Evolutionary conservation across 2,329 filamentous ascomycete genomes (phyloP), one percentile per base, ranked within the genome.

Genomic region (Neospermospora avenae): DNA sequence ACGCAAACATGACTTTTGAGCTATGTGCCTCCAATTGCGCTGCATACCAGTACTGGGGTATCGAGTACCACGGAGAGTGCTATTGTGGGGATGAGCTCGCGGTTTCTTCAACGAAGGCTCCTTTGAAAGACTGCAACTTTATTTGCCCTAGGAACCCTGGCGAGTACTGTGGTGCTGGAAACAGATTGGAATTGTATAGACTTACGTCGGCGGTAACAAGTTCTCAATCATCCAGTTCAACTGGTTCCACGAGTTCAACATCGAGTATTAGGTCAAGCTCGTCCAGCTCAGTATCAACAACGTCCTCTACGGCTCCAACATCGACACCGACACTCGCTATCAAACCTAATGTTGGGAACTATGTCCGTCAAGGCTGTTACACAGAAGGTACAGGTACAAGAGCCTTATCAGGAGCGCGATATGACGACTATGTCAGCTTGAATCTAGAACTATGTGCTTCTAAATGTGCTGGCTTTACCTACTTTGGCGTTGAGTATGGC

Each of bases 311-410:
- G 10, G 25, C 57, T 20, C 73, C 39, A 85, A 55, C 52, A 5
- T 42, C 52, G 7, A 85, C 68, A 74, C 82, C 68, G 81, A 83
- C 44, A 77, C 77, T 58, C 73, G 76, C 59, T 78, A 65, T 63
- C 59, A 76, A 76, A 48, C 67, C 72, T 7, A 71, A 69, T 0
- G 69, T 83, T 3, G 77, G 77, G 7, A 75, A 75, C 11, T 82
- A 81, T 62, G 70, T 62, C 13, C 72, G 79, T 54, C 72, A 78
- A 18, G 76, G 76, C 52, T 84, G 80, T 69, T 77, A 77, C 71
- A 78, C 76, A n/a, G 81, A 82, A 63, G 76, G 74, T 4, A 72
- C 71, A 16, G 74, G 71, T 22, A 68, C 62, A 8, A 76, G 81
- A 20, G 80, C 81, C 4, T 73, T 83, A 8, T 57, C 63, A 20